phyloP scores from a whole-genome alignment of 148 eudicot genomes.

The Fagopyrum esculentum region DNA sequence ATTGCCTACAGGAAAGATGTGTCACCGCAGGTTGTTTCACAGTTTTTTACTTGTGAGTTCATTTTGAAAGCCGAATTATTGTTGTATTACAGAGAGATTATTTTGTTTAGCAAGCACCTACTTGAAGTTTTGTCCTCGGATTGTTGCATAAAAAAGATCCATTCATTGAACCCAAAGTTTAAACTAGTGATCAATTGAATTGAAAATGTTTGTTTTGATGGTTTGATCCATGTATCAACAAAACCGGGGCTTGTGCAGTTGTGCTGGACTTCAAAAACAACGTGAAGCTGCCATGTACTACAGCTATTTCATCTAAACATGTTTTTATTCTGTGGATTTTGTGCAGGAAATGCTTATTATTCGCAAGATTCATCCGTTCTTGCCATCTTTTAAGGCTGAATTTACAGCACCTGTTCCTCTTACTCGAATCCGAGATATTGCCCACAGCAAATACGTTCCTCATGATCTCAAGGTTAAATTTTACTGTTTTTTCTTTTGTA shows the following conservation, averaged over 20 bases:
- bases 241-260: background rate
- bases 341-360: conserved; percentile 81
- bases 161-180: background rate
- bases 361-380: conserved; percentile 91
- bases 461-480: conserved; percentile 85
- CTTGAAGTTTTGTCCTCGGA: background rate
- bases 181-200: background rate
- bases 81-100: background rate
- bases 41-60: background rate
- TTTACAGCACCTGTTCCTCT: conserved; percentile 97
- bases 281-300: background rate
- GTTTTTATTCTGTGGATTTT: background rate
- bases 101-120: background rate
- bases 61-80: background rate
- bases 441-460: conserved; percentile 86
- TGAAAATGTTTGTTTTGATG: background rate
- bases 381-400: conserved; percentile 97
- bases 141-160: background rate
- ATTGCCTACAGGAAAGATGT: conserved; percentile 55
- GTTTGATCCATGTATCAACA: background rate
- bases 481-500: background rate
- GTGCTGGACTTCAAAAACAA: background rate
- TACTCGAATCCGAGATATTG: conserved; percentile 94
- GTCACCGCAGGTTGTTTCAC: conserved; percentile 53
- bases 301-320: background rate